Base-by-base conservation (phyloP, 1,284 basidiomycete species). In the Boletus smithii region DNA sequence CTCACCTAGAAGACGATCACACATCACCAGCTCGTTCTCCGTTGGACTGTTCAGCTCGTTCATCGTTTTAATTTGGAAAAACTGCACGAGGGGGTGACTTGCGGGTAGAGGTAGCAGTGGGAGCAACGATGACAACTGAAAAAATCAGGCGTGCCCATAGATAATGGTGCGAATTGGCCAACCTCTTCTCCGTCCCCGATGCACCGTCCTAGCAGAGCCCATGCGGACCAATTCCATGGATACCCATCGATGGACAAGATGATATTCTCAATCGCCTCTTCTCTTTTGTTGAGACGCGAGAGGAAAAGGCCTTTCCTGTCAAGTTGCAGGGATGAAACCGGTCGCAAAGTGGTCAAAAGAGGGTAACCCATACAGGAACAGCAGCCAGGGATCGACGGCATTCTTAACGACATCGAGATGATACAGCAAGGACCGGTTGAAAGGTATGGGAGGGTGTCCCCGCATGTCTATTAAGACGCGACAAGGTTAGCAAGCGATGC, bases 221-320 rank as follows among this genome's bases (percentile, higher is more conserved):
- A 99, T 4, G 86, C 78, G 22, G 90, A 91, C 95, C 97, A 99
- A 64, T 98, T 98, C 85, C 93, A 99, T 8, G 91, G 87, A 61
- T 88, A 92, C 4, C 76, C 74, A 41, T 80, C 76, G 40, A 98
- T 84, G 6, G 92, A 95, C 27, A 82, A 69, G 16, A 97, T 72
- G 8, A 85, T 79, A 55, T 76, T 82, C 61, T 94, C 91, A 29
- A 95, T 88, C 0, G 95, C 93, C 62, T 92, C 89, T 53, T 91
- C 84, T 34, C 90, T 79, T 54, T 87, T 76, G 39, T 81, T 81
- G 46, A 95, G 70, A 13, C 91, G 83, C 44, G 81, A 83, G 41
- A 93, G 77, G 54, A 95, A 83, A 8, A 95, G 67, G 0, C 86
- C 86, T 63, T 92, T 88, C 46, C 88, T 91, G 56, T 48, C 38